These are phyloP conservation scores for Pisolithus tinctorius DNA, from an alignment of 768 basidiomycete genomes.

Conservation along the genomic window DNA sequence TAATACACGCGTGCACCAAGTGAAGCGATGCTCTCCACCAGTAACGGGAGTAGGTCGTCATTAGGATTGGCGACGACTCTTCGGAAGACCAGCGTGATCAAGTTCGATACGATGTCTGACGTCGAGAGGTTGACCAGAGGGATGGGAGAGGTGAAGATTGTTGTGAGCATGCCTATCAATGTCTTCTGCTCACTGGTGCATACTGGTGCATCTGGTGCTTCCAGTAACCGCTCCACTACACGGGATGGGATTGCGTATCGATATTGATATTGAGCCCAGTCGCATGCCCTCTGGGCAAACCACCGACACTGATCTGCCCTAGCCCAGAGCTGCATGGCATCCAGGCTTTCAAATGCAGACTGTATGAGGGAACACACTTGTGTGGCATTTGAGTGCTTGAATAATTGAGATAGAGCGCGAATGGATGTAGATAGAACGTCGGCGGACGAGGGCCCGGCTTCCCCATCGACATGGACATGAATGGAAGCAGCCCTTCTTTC, in stretches of 20 bases:
- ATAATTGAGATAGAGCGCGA: slow-evolving; percentile 60
- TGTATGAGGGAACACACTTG: slow-evolving; percentile 72
- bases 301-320: slow-evolving; percentile 71
- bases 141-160: slow-evolving; percentile 75
- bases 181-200: slow-evolving; percentile 50
- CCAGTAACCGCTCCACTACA: slow-evolving; percentile 70
- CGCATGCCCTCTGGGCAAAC: slow-evolving; percentile 70
- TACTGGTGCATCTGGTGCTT: slow-evolving; percentile 47
- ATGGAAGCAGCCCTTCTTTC: slow-evolving; percentile 87
- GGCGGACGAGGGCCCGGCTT: slow-evolving; percentile 66
- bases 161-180: slow-evolving; percentile 70
- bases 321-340: slow-evolving; percentile 56
- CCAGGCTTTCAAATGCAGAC: slow-evolving; percentile 63
- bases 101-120: slow-evolving; percentile 77
- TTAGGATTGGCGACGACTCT: slow-evolving; percentile 53
- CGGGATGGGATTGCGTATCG: slow-evolving; percentile 85
- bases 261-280: slow-evolving; percentile 91
- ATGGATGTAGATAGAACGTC: slow-evolving; percentile 76
- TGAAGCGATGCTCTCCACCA: slow-evolving; percentile 76
- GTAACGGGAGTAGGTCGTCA: slow-evolving; percentile 57
- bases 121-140: slow-evolving; percentile 88
- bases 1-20: slow-evolving; percentile 92
- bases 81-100: slow-evolving; percentile 69
- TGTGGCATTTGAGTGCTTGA: slow-evolving; percentile 68
- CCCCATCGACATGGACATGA: slow-evolving; percentile 82